Conservation (phyloP, 768 basidiomycete species). For the Tephrocybe sp. region DNA sequence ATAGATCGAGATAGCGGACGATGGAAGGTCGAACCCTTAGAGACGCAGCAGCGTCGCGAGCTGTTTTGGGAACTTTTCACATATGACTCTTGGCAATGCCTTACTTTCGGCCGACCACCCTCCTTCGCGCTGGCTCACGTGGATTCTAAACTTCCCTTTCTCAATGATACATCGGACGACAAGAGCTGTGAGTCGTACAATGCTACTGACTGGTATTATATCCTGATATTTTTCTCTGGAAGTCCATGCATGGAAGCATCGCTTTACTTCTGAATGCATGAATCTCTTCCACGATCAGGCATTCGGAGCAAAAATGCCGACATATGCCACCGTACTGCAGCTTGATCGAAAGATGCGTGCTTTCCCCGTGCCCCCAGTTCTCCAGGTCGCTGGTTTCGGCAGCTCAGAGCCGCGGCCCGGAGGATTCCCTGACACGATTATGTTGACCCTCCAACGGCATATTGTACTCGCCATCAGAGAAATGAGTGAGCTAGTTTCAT, state of each 20-base stretch:
- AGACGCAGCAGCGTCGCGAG: slow-evolving; percentile 63
- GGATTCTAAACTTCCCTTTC: slow-evolving; percentile 62
- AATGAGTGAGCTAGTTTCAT: slow-evolving; percentile 52
- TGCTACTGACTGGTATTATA: not conserved
- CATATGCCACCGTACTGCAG: slow-evolving; percentile 66
- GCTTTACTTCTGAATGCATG: slow-evolving; percentile 69
- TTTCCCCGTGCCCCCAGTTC: slow-evolving; percentile 63
- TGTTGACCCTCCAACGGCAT: slow-evolving; percentile 63
- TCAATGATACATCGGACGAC: slow-evolving; percentile 50
- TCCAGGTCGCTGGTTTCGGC: slow-evolving; percentile 71
- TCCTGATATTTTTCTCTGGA: slow-evolving; percentile 7
- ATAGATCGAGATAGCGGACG: slow-evolving; percentile 70
- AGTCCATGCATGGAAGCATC: slow-evolving; percentile 74
- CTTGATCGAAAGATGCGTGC: slow-evolving; percentile 66
- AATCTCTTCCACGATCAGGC: slow-evolving; percentile 69
- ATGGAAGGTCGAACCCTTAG: slow-evolving; percentile 59
- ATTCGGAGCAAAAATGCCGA: slow-evolving; percentile 68
- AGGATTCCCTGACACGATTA: slow-evolving; percentile 47
- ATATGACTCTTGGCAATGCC: slow-evolving; percentile 58
- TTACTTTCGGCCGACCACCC: slow-evolving; percentile 70
- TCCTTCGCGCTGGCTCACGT: slow-evolving; percentile 68
- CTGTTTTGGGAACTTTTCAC: slow-evolving; percentile 68
- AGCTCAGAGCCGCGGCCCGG: slow-evolving; percentile 47
- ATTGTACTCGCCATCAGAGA: slow-evolving; percentile 69
- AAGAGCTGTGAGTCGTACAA: slow-evolving; percentile 50